Percentiles rank a stretch among this genome's conserved stretches.
These are phyloP conservation scores for Diaporthe ampelina DNA, from an alignment of 2,329 filamentous ascomycete genomes.

Conservation along the genomic window DNA sequence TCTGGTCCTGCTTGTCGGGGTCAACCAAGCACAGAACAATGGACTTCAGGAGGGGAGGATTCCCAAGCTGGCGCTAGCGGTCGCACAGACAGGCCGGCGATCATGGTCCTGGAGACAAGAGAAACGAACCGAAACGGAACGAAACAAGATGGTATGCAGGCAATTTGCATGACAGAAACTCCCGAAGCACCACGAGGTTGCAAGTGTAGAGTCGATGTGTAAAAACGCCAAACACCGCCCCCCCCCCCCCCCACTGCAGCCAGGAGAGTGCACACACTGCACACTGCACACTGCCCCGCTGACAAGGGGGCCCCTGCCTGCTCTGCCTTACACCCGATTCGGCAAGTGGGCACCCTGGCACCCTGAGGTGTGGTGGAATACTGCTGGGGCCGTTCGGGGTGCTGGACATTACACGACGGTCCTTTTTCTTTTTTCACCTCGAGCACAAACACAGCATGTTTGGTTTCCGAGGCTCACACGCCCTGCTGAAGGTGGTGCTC, in stretches of 20 bases:
- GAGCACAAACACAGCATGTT: neutral
- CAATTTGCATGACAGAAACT: no score
- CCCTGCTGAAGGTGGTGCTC: no score
- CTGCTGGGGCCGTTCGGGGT: neutral
- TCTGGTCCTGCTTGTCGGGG: neutral
- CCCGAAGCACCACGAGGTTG: neutral
- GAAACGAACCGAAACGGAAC: slow-evolving; percentile 12
- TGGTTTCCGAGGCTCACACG: neutral
- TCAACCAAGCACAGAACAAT: neutral
- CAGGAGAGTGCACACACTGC: neutral
- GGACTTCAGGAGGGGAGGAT: no score
- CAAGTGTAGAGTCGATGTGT: slow-evolving; percentile 19
- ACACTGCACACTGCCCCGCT: slow-evolving; percentile 6
- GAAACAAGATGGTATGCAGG: neutral
- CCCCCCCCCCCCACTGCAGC: no score
- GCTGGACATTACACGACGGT: neutral
- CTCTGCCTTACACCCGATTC: slow-evolving; percentile 1
- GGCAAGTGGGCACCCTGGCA: slow-evolving; percentile 28
- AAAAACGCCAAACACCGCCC: slow-evolving; percentile 28
- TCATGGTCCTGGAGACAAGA: neutral
- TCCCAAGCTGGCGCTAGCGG: slow-evolving; percentile 4
- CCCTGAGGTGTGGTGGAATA: no score
- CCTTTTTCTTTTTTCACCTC: neutral
- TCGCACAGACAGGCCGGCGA: neutral
- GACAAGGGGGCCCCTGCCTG: slow-evolving; percentile 8